Evolutionary conservation across 2,329 filamentous ascomycete genomes (phyloP).

Genomic region (Calonectria fujianensis): DNA sequence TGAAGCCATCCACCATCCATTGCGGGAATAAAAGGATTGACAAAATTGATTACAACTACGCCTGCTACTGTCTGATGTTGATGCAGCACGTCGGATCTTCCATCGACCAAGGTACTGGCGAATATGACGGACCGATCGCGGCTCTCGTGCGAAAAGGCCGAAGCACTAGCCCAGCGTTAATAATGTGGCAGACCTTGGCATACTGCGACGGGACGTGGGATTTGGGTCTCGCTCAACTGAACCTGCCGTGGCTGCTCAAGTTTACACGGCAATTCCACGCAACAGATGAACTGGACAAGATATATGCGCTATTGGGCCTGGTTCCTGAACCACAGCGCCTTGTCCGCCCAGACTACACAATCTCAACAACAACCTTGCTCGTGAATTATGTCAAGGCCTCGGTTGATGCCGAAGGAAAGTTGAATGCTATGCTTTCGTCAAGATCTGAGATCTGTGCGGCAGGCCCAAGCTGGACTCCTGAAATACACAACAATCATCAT

Average conservation of each 20-base stretch:
- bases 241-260: neutral
- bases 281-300: conserved; percentile 2
- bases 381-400: neutral
- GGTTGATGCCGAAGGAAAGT: neutral
- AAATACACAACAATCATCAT: neutral
- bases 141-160: neutral
- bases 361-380: neutral
- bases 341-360: neutral
- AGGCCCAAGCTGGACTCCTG: conserved; percentile 15
- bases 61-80: neutral
- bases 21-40: neutral
- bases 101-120: neutral
- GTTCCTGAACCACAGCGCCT: neutral
- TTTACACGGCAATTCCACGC: neutral
- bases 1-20: neutral
- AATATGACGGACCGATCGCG: conserved; percentile 9
- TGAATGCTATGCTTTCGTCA: neutral
- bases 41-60: neutral
- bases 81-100: conserved; percentile 3
- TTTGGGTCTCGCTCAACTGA: neutral
- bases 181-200: neutral
- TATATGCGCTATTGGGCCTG: neutral
- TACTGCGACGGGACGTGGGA: conserved; percentile 6
- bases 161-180: neutral
- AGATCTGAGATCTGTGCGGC: neutral